phyloP scores from a whole-genome alignment of 441 rosid genomes.

The Kokia cookei region DNA sequence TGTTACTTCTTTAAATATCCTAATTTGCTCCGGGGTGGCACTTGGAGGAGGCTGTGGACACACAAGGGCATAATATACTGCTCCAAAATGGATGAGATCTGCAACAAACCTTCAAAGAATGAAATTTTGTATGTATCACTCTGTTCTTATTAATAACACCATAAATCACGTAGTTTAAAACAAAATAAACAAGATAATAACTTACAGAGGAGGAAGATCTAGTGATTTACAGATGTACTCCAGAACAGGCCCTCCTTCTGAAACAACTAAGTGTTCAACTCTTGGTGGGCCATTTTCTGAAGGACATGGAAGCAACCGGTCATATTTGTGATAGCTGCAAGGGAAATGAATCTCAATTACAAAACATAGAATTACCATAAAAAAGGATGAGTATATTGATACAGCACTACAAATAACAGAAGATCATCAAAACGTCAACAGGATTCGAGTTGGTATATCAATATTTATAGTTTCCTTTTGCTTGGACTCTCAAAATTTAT shows the following conservation, averaged over 20 bases:
- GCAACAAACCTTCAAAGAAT: conserved; percentile 84
- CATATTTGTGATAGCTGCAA: conserved; percentile 53
- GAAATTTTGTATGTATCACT: conserved; percentile 35
- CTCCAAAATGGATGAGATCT: conserved; percentile 88
- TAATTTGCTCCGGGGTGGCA: conserved; percentile 66
- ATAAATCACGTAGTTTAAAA: not conserved
- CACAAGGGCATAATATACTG: conserved; percentile 80
- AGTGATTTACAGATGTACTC: conserved; percentile 55
- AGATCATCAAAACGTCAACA: not conserved
- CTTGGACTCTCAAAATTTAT: not conserved
- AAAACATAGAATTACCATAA: not conserved
- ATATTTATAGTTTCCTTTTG: not conserved
- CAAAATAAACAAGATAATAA: conserved; percentile 6
- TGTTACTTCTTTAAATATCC: conserved; percentile 51
- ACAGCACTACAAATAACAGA: not conserved
- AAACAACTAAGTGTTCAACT: conserved; percentile 73
- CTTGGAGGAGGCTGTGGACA: conserved; percentile 76
- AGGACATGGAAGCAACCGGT: conserved; percentile 73
- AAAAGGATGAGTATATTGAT: not conserved
- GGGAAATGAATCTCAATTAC: not conserved
- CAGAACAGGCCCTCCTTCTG: conserved; percentile 51
- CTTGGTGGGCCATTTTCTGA: conserved; percentile 48
- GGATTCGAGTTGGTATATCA: not conserved
- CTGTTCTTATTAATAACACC: conserved; percentile 3
- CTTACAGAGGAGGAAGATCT: conserved; percentile 84